Evolutionary conservation across 345 rosid genomes (phyloP).

Genomic region (Anastatica hierochuntica): DNA sequence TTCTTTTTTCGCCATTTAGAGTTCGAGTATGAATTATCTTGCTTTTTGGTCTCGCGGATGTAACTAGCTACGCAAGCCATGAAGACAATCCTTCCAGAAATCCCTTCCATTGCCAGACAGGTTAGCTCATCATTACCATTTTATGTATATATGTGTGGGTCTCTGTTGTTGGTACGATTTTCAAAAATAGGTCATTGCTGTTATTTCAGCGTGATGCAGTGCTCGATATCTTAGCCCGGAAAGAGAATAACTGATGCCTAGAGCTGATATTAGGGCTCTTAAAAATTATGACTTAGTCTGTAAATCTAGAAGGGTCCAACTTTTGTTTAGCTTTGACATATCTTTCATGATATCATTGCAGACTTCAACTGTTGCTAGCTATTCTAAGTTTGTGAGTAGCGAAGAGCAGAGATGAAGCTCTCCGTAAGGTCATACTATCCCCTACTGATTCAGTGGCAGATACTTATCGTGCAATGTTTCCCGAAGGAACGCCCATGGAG

Average conservation of each 20-base stretch:
- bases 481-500: slow-evolving; percentile 98
- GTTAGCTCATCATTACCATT: slow-evolving; percentile 31
- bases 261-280: background rate
- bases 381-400: slow-evolving; percentile 88
- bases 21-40: no score
- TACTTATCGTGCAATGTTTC: slow-evolving; percentile 88
- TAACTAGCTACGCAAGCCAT: slow-evolving; percentile 93
- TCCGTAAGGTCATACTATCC: slow-evolving; percentile 91
- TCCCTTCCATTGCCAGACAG: slow-evolving; percentile 94
- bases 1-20: no score
- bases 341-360: slow-evolving; percentile 22
- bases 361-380: slow-evolving; percentile 82
- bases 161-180: no score
- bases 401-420: slow-evolving; percentile 99
- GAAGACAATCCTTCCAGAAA: slow-evolving; percentile 86
- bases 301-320: no score
- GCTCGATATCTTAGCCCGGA: no score
- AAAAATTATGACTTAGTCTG: no score
- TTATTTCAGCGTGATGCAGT: no score
- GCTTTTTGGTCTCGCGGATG: slow-evolving; percentile 49
- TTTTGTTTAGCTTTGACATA: no score
- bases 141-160: no score
- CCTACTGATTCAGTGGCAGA: slow-evolving; percentile 96
- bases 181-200: no score
- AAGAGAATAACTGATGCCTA: no score